phyloP scores from a whole-genome alignment of 306 rosid genomes.

The Cotoneaster glaucophyllus region DNA sequence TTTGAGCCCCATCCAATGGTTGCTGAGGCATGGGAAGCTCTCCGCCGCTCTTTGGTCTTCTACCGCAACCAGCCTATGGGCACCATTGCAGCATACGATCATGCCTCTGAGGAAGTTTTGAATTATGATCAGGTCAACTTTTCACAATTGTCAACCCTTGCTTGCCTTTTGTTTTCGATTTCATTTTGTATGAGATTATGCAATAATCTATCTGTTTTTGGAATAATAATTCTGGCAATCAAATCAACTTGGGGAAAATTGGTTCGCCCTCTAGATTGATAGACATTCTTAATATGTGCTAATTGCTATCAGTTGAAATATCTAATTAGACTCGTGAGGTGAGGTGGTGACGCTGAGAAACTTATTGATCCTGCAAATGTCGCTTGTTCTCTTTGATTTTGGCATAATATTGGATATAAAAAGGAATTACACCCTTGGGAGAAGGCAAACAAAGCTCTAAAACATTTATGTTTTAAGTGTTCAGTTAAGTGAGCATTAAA shows the following conservation, averaged over 20 bases:
- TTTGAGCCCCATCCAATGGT: constrained; percentile 97
- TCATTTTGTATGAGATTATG: background rate
- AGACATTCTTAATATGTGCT: background rate
- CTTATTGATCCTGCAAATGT: background rate
- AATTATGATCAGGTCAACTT: constrained; percentile 76
- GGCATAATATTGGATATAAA: background rate
- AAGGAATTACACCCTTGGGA: background rate
- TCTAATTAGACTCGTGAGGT: background rate
- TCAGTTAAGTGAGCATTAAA: background rate
- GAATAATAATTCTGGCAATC: background rate
- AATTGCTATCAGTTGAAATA: background rate
- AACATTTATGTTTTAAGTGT: background rate
- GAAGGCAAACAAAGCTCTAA: background rate
- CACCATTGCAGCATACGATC: constrained; percentile 81
- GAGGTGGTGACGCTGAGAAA: background rate
- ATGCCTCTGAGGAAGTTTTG: constrained; percentile 77
- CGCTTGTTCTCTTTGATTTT: background rate
- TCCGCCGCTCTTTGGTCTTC: constrained; percentile 65
- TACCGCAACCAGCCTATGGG: constrained; percentile 75
- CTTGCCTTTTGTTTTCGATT: background rate
- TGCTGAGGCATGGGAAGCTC: constrained; percentile 92
- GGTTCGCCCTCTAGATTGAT: background rate
- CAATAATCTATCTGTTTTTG: background rate
- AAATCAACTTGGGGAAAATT: background rate
- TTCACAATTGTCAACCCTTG: background rate